A percentile compares a stretch with the other conserved stretches of the same genome.
Conservation (phyloP, 495 filamentous ascomycete genomes). For the Aspergillus olivimuriae region DNA sequence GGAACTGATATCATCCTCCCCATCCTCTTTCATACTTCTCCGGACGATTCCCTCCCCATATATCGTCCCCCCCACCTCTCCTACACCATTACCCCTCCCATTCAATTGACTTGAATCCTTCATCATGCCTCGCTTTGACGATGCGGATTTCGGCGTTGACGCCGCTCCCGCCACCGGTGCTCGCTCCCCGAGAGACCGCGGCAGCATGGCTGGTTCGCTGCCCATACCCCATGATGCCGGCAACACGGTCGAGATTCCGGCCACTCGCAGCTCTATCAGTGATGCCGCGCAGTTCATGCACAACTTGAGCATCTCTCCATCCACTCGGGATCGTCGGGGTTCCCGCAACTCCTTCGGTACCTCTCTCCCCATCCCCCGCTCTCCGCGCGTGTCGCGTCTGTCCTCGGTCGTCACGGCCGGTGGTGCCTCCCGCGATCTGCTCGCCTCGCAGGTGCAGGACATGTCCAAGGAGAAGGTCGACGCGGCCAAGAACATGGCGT, state of each 20-base stretch:
- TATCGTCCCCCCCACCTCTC: background rate
- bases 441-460: constrained; percentile 69
- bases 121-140: constrained; percentile 61
- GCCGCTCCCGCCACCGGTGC: constrained; percentile 21
- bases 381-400: constrained; percentile 62
- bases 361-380: constrained; percentile 67
- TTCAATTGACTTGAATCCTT: constrained; percentile 1
- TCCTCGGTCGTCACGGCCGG: constrained; percentile 44
- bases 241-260: constrained; percentile 64
- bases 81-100: background rate
- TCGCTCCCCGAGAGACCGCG: constrained; percentile 24
- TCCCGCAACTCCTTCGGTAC: constrained; percentile 78
- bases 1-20: background rate
- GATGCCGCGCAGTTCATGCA: constrained; percentile 70
- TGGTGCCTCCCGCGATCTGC: constrained; percentile 53
- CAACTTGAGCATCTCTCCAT: constrained; percentile 60
- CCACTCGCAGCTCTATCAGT: constrained; percentile 60
- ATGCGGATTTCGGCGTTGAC: constrained; percentile 46
- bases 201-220: constrained; percentile 27
- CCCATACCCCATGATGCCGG: constrained; percentile 43
- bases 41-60: background rate
- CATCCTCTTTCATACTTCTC: background rate
- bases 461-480: constrained; percentile 61
- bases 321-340: constrained; percentile 57
- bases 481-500: constrained; percentile 66